Evolutionary conservation across 768 basidiomycete genomes (phyloP).

Genomic region (Lactarius tabidus): DNA sequence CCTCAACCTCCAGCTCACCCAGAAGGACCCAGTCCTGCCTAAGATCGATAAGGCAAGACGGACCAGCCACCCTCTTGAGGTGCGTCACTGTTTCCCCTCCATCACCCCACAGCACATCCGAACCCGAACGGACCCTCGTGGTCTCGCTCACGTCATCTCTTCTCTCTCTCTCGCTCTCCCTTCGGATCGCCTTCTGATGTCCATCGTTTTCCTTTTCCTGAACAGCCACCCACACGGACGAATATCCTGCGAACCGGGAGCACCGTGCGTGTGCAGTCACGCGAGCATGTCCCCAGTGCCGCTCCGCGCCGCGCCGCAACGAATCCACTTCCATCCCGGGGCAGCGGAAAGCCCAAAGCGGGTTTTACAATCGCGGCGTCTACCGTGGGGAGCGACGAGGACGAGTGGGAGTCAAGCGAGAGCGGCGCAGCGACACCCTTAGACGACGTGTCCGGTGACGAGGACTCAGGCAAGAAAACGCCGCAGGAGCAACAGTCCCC

Average conservation of each 20-base stretch:
- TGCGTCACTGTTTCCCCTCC: slow-evolving; percentile 31
- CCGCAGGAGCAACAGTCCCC: slow-evolving; percentile 30
- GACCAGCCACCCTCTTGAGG: slow-evolving; percentile 41
- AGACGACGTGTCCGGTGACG: slow-evolving; percentile 41
- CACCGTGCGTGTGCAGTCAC: slow-evolving; percentile 19
- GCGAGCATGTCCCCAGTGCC: slow-evolving; percentile 21
- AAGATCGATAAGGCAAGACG: slow-evolving; percentile 53
- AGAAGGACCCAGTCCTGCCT: slow-evolving; percentile 51
- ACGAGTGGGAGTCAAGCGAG: slow-evolving; percentile 77
- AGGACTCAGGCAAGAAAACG: slow-evolving; percentile 28
- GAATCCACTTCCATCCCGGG: slow-evolving; percentile 2
- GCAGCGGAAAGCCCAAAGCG: slow-evolving; percentile 36
- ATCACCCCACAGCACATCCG: background rate
- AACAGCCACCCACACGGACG: slow-evolving; percentile 13
- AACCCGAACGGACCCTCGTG: background rate
- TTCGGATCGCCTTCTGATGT: background rate
- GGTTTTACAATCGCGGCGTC: slow-evolving; percentile 59
- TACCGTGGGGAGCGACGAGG: slow-evolving; percentile 49
- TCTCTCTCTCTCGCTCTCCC: background rate
- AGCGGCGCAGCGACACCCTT: slow-evolving; percentile 66
- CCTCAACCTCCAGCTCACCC: slow-evolving; percentile 62
- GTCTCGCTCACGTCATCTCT: background rate
- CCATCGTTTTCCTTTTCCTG: background rate
- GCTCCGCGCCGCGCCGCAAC: slow-evolving; percentile 13
- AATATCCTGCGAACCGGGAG: slow-evolving; percentile 18